Base-by-base conservation (phyloP, 331 rosid genomes). In the Quercus lobata region DNA sequence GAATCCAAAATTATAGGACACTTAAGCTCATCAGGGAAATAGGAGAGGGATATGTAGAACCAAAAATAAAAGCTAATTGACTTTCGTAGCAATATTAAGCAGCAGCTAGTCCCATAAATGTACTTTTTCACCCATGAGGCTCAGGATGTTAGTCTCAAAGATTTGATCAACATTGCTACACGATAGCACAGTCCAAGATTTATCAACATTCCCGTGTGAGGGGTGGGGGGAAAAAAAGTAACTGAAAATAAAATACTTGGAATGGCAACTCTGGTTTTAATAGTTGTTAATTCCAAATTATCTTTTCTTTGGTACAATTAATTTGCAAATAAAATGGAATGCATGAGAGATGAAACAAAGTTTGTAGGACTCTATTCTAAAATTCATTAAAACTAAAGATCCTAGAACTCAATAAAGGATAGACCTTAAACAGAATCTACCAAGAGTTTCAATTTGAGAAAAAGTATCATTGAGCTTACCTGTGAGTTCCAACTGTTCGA, bases 401-500 rank as follows among this genome's bases (percentile, higher is more conserved):
- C 70, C 30, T 29, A 63, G 12, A 57, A 29, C 70, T 25, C 41
- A 17, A 65, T 30, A 30, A 65, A 30, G 41, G 5, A 30, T 16
- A 29, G 46, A 65, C 21, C 21, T 17, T 61, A 12, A 61, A 25
- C 1, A 61, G 35, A 14, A 25, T 1, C 2, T 25, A 32, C 21
- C 30, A 16, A 49, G 17, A 3, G 54, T 49, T 49, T 49, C 54
- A 49, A 49, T 49, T 4, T 52, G 72, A 57, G 70, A 53, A 73
- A 30, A 18, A 21, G 55, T 27, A 21, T 21, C n/a, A 57, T 71
- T 17, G n/a, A 9, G 30, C 60, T 55, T 83, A 95, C 99, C 96
- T 83, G 94, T 10, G 96, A 90, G 86, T 93, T 91, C 90, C 93
- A 86, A 82, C 99, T 95, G 81, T 81, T 91, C 4, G 88, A 80